Conservation (phyloP, 164 flowering plant genomes). For the Buxus sempervirens region DNA sequence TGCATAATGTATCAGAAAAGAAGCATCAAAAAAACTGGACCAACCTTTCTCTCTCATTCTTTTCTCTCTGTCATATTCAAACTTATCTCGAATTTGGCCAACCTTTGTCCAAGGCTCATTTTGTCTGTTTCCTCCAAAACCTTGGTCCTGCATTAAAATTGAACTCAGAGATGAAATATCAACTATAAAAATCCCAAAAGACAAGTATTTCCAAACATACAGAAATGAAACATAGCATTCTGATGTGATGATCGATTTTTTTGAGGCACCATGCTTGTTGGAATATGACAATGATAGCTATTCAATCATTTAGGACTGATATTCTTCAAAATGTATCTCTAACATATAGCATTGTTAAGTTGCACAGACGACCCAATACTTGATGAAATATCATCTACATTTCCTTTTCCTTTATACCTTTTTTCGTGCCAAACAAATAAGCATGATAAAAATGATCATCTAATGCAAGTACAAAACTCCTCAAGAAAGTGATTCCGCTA, state of each 20-base stretch:
- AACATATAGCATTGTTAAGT: too few species aligned
- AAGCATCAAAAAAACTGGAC: constrained; percentile 13
- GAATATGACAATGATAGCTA: neutral
- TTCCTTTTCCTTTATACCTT: too few species aligned
- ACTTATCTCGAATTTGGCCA: constrained; percentile 75
- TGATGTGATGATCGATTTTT: neutral
- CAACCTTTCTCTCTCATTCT: constrained; percentile 90
- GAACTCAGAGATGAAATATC: neutral
- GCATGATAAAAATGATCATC: too few species aligned
- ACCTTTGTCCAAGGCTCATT: constrained; percentile 61
- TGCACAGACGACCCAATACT: too few species aligned
- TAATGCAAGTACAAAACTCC: too few species aligned
- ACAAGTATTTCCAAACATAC: neutral
- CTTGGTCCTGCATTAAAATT: constrained; percentile 49
- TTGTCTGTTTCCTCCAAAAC: constrained; percentile 39
- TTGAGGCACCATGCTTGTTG: neutral
- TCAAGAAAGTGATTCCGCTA: too few species aligned
- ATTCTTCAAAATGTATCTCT: too few species aligned
- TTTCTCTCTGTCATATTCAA: constrained; percentile 87
- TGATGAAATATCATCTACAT: too few species aligned
- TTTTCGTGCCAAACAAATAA: too few species aligned
- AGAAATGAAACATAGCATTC: neutral
- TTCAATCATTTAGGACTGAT: neutral
- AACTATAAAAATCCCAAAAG: neutral
- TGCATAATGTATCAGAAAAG: neutral